These are phyloP conservation scores for Botrytis aclada DNA, from an alignment of 2,329 filamentous ascomycete species.

Conservation along the genomic window DNA sequence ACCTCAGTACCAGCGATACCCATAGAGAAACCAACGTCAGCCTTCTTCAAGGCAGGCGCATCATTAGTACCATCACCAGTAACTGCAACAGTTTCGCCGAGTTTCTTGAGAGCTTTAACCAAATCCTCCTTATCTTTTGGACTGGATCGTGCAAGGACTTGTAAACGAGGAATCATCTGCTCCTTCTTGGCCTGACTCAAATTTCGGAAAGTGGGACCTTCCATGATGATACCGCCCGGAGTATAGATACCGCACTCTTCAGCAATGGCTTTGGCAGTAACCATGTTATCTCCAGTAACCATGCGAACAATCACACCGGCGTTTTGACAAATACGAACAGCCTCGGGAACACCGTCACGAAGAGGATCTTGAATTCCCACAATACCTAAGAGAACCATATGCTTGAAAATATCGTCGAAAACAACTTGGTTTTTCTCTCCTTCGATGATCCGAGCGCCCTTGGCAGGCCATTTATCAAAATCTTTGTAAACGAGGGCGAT, in stretches of 20 bases:
- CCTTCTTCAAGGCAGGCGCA: constrained; percentile 62
- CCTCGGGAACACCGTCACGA: constrained; percentile 62
- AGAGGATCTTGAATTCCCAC: constrained; percentile 76
- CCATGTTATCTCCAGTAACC: constrained; percentile 71
- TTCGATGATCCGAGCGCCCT: constrained; percentile 51
- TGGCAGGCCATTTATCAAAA: constrained; percentile 66
- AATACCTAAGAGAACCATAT: constrained; percentile 71
- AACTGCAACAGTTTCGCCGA: constrained; percentile 64
- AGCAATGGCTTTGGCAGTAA: constrained; percentile 71
- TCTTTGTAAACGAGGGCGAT: constrained; percentile 74
- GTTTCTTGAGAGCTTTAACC: constrained; percentile 60
- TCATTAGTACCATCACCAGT: constrained; percentile 67
- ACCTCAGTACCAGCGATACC: constrained; percentile 64
- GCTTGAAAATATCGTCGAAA: constrained; percentile 65
- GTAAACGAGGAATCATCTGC: constrained; percentile 57
- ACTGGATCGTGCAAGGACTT: constrained; percentile 66
- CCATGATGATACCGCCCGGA: constrained; percentile 60
- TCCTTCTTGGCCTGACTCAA: constrained; percentile 59
- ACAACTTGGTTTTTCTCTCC: constrained; percentile 60
- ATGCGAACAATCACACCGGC: constrained; percentile 71
- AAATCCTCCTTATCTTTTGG: constrained; percentile 67
- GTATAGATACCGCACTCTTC: constrained; percentile 63
- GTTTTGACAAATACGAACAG: constrained; percentile 63
- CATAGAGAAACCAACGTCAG: constrained; percentile 67
- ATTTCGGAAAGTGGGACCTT: constrained; percentile 64